Conservation (phyloP, 1,284 basidiomycete species). For the Neolentinus lepideus region DNA sequence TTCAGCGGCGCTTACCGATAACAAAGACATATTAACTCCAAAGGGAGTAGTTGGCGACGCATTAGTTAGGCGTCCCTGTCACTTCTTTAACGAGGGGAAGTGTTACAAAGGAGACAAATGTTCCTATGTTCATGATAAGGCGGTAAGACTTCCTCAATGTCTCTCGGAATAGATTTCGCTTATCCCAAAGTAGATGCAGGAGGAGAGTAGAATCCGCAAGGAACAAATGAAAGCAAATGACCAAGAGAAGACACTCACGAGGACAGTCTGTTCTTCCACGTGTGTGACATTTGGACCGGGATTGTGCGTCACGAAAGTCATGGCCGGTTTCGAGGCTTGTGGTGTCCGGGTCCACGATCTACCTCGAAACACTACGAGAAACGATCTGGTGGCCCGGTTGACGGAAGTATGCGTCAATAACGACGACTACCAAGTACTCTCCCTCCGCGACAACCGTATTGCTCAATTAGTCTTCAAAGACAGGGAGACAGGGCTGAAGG, state of each 20-base stretch:
- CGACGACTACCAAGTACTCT: neutral
- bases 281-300: constrained; percentile 42
- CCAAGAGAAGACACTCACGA: constrained; percentile 26
- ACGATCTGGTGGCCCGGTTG: constrained; percentile 22
- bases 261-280: constrained; percentile 35
- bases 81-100: neutral
- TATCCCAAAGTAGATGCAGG: neutral
- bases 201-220: neutral
- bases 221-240: neutral
- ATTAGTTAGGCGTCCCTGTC: neutral
- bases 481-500: neutral
- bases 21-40: neutral
- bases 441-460: neutral
- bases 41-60: neutral
- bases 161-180: neutral
- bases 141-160: neutral
- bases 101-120: neutral
- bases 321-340: constrained; percentile 43
- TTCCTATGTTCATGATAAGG: neutral
- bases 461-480: neutral
- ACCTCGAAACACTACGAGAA: constrained; percentile 25
- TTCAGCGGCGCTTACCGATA: neutral
- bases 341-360: constrained; percentile 34
- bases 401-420: neutral
- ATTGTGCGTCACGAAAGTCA: constrained; percentile 30